A percentile compares a stretch with the other conserved stretches of the same genome.
Conservation (phyloP, 345 rosid species). For the Euphorbia peplus region DNA sequence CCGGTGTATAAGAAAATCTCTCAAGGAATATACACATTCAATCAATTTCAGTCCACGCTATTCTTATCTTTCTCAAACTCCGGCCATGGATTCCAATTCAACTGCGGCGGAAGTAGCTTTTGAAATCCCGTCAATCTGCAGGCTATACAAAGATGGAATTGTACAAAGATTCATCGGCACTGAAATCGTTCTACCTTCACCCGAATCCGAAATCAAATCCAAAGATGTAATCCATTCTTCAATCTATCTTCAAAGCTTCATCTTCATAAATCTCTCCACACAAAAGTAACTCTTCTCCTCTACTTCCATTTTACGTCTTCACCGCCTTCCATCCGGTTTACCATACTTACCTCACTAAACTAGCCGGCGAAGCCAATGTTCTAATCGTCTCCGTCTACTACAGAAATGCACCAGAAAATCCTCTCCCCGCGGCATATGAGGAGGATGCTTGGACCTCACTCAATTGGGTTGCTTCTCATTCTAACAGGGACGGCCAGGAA, state of each 20-base stretch:
- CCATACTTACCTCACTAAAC: slow-evolving; percentile 26
- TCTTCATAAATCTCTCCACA: slow-evolving; percentile 29
- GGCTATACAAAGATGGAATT: slow-evolving; percentile 38
- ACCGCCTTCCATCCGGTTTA: slow-evolving; percentile 33
- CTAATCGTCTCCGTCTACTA: slow-evolving; percentile 42
- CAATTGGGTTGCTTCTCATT: slow-evolving; percentile 19
- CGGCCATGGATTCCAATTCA: slow-evolving; percentile 4
- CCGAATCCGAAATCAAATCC: slow-evolving; percentile 39
- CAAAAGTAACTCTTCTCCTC: slow-evolving; percentile 43
- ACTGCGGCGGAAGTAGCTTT: not conserved
- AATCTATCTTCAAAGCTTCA: slow-evolving; percentile 42
- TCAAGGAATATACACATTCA: no score
- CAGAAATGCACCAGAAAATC: slow-evolving; percentile 46
- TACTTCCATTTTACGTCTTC: slow-evolving; percentile 50
- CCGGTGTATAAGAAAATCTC: no score
- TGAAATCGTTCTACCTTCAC: slow-evolving; percentile 36
- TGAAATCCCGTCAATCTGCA: slow-evolving; percentile 9
- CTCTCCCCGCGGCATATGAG: slow-evolving; percentile 43
- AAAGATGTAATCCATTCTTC: slow-evolving; percentile 34
- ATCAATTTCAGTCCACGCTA: no score
- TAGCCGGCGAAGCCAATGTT: slow-evolving; percentile 37
- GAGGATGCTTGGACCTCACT: slow-evolving; percentile 45
- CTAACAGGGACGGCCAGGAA: slow-evolving; percentile 12
- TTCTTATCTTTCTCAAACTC: no score
- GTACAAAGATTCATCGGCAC: slow-evolving; percentile 37